phyloP scores from a whole-genome alignment of 2,329 filamentous ascomycete genomes.

The Bipolaris bicolor region DNA sequence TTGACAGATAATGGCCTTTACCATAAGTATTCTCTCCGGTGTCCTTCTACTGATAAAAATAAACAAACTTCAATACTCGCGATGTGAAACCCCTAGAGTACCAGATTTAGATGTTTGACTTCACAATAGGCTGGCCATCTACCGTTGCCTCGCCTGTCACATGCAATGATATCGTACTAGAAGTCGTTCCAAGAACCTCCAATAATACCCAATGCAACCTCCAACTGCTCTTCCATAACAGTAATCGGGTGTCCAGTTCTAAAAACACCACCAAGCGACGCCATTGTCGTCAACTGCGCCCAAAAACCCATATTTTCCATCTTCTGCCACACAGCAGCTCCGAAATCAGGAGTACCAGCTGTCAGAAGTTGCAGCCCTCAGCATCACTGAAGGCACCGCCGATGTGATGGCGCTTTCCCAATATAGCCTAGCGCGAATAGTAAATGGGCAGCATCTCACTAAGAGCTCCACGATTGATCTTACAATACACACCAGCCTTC shows the following conservation, averaged over 20 bases:
- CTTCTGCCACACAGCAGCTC: conserved; percentile 54
- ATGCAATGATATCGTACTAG: conserved; percentile 45
- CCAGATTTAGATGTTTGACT: not conserved
- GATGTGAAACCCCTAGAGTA: too few species aligned
- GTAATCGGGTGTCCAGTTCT: conserved; percentile 67
- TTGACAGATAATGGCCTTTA: too few species aligned
- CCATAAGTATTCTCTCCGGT: too few species aligned
- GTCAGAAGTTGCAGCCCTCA: too few species aligned
- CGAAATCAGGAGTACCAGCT: conserved; percentile 55
- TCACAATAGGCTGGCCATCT: not conserved
- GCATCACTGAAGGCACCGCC: too few species aligned
- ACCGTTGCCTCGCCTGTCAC: not conserved
- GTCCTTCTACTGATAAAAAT: too few species aligned
- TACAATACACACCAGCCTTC: conserved; percentile 48
- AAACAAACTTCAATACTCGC: too few species aligned
- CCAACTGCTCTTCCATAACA: conserved; percentile 52
- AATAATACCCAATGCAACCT: conserved; percentile 61
- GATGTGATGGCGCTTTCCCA: too few species aligned
- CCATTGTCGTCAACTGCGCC: conserved; percentile 60
- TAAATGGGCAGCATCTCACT: too few species aligned
- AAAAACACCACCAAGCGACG: conserved; percentile 60
- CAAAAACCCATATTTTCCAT: conserved; percentile 62
- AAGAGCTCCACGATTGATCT: too few species aligned
- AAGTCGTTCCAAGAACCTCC: conserved; percentile 63
- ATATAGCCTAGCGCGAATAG: too few species aligned